Conservation (phyloP, 1,139 yeast genomes). For the Geotrichum candidum region DNA sequence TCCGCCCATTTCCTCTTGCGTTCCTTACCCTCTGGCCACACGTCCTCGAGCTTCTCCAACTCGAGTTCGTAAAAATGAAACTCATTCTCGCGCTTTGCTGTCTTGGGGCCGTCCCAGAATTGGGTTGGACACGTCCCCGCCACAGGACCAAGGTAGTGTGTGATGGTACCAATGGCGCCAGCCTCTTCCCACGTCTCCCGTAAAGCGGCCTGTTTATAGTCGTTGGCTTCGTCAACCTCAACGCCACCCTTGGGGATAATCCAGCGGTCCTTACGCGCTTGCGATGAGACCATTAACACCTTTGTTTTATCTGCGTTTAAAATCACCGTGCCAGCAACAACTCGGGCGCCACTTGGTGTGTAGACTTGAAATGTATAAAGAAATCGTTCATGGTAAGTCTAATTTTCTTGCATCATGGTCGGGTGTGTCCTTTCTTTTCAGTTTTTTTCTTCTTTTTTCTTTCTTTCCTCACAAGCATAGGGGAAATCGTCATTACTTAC, state of each 20-base stretch:
- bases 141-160: constrained; percentile 50
- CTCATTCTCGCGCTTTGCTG: constrained; percentile 57
- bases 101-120: constrained; percentile 43
- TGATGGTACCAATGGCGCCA: constrained; percentile 67
- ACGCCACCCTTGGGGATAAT: constrained; percentile 95
- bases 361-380: constrained; percentile 37
- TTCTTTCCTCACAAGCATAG: no score
- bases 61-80: constrained; percentile 79
- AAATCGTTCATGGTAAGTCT: not conserved
- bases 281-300: constrained; percentile 73
- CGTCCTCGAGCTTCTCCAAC: constrained; percentile 47
- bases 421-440: not conserved
- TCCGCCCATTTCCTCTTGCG: constrained; percentile 72
- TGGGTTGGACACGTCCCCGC: constrained; percentile 66
- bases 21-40: constrained; percentile 66
- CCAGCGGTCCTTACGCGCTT: constrained; percentile 64
- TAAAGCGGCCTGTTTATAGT: constrained; percentile 47
- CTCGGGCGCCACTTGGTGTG: constrained; percentile 60
- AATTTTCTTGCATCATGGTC: not conserved
- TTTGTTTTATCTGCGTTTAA: constrained; percentile 50
- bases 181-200: constrained; percentile 99
- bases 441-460: not conserved
- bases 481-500: no score
- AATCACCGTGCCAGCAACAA: constrained; percentile 89
- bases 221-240: constrained; percentile 70